Conservation (phyloP, 2,329 filamentous ascomycete species). For the Ophiostoma novo-ulmi region DNA sequence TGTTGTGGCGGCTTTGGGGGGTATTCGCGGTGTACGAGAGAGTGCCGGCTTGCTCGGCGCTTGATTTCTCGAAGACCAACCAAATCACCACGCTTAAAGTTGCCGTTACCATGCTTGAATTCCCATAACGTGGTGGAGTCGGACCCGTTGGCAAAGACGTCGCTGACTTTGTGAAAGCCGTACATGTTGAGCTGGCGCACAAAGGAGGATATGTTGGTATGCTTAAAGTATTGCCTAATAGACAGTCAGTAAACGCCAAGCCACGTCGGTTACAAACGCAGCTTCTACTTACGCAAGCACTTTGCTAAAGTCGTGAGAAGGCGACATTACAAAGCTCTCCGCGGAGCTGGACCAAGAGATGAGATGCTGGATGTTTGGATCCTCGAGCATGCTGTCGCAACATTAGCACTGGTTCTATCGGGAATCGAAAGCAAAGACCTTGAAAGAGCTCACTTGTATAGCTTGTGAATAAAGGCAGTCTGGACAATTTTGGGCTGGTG, state of each 20-base stretch:
- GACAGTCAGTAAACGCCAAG: constrained; percentile 20
- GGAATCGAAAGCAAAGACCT: not conserved
- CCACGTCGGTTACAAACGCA: not conserved
- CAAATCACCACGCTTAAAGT: constrained; percentile 91
- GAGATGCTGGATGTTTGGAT: constrained; percentile 84
- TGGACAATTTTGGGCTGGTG: constrained; percentile 97
- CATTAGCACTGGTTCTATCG: constrained; percentile 4
- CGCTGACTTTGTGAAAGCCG: constrained; percentile 98
- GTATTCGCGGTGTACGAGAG: constrained; percentile 89
- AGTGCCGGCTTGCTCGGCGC: constrained; percentile 81
- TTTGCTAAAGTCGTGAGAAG: constrained; percentile 95
- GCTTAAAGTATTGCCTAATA: constrained; percentile 94
- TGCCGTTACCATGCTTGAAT: constrained; percentile 96
- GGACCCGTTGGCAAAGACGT: constrained; percentile 93
- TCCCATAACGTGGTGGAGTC: constrained; percentile 96
- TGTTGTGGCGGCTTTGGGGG: constrained; percentile 67
- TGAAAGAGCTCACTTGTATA: constrained; percentile 73
- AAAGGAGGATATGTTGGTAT: constrained; percentile 98
- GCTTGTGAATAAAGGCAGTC: constrained; percentile 97
- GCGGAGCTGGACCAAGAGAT: constrained; percentile 93
- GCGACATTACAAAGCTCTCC: constrained; percentile 98
- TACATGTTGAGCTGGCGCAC: constrained; percentile 99
- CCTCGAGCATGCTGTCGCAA: constrained; percentile 80
- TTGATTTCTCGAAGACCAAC: constrained; percentile 92
- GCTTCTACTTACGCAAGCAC: constrained; percentile 72